Evolutionary conservation across 2,329 filamentous ascomycete species (phyloP).

Genomic region (Ceratocystis cacaofunesta): DNA sequence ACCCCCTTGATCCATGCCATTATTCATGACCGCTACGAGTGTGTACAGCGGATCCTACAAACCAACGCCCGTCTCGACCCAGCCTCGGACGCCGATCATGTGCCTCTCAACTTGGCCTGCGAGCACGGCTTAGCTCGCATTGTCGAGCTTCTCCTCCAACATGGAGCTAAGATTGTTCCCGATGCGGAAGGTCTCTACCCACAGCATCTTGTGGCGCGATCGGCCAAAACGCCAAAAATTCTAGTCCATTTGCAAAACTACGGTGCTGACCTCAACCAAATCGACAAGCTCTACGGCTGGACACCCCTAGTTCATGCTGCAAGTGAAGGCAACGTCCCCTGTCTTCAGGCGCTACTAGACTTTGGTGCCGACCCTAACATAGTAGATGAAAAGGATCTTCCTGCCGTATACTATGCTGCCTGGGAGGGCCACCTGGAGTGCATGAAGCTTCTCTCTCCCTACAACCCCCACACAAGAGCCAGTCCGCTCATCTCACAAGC

Average conservation of each 20-base stretch:
- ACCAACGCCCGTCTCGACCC: constrained; percentile 77
- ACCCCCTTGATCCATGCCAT: constrained; percentile 92
- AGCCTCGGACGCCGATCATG: constrained; percentile 73
- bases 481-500: constrained; percentile 33
- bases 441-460: constrained; percentile 69
- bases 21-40: constrained; percentile 68
- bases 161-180: constrained; percentile 68
- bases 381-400: constrained; percentile 79
- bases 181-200: constrained; percentile 93
- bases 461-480: constrained; percentile 31
- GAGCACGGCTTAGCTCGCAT: constrained; percentile 80
- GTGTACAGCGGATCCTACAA: constrained; percentile 62
- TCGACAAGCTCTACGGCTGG: constrained; percentile 95
- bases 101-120: constrained; percentile 86
- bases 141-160: constrained; percentile 68
- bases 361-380: constrained; percentile 65
- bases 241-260: constrained; percentile 69
- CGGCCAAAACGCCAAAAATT: constrained; percentile 65
- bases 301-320: constrained; percentile 92
- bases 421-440: constrained; percentile 96
- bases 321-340: constrained; percentile 86
- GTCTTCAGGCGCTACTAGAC: constrained; percentile 65
- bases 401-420: constrained; percentile 94
- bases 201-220: constrained; percentile 89
- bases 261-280: constrained; percentile 78